phyloP scores from a whole-genome alignment of 2,329 filamentous ascomycete species.

The Talaromyces pinophilus region DNA sequence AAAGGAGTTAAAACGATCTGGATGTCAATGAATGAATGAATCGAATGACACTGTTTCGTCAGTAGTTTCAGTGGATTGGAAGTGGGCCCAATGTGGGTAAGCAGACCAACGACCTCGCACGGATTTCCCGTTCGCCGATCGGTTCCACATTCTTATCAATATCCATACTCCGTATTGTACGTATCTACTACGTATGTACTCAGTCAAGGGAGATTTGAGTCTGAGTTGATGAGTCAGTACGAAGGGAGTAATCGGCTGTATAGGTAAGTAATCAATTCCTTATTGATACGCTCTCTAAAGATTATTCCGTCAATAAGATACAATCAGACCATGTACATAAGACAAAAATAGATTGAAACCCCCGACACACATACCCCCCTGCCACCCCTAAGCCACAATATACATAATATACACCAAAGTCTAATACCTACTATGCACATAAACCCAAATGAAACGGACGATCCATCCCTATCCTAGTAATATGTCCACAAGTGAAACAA shows the following conservation, averaged over 20 bases:
- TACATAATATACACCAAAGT: background rate
- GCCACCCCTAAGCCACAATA: background rate
- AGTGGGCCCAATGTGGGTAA: too few species aligned
- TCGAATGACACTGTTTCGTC: too few species aligned
- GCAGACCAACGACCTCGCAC: background rate
- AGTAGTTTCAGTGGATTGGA: too few species aligned
- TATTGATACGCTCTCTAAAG: background rate
- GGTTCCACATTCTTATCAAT: background rate
- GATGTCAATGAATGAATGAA: background rate
- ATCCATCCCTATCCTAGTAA: background rate
- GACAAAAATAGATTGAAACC: slow-evolving; percentile 5
- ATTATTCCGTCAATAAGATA: background rate
- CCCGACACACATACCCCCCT: background rate
- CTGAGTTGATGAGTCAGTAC: background rate
- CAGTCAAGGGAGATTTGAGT: background rate
- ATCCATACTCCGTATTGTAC: too few species aligned
- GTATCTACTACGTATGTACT: background rate
- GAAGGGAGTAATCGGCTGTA: background rate
- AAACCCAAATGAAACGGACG: background rate
- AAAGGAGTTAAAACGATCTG: background rate
- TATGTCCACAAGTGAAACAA: background rate
- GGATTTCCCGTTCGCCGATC: slow-evolving; percentile 10
- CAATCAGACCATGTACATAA: background rate
- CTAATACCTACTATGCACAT: background rate
- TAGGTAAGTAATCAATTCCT: background rate